Conservation (phyloP, 805 yeast species). For the Saccharomycopsis sp. region DNA sequence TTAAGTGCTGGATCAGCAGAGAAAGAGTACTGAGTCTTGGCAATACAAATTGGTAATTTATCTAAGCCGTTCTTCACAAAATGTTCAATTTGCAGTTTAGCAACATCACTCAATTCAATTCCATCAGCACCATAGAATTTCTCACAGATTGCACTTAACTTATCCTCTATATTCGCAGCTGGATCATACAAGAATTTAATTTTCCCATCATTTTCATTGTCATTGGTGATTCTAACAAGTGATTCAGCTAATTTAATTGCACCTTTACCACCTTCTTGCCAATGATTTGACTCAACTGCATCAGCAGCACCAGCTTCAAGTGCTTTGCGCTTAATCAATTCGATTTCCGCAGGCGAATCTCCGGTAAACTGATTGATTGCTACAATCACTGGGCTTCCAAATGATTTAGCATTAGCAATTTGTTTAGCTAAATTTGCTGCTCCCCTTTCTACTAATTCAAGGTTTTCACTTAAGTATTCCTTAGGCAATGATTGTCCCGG, state of each 20-base stretch:
- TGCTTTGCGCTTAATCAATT: conserved; percentile 72
- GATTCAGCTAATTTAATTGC: conserved; percentile 80
- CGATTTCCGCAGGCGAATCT: conserved; percentile 76
- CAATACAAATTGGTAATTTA: conserved; percentile 74
- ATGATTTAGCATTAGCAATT: conserved; percentile 74
- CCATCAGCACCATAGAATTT: conserved; percentile 74
- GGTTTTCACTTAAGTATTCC: conserved; percentile 75
- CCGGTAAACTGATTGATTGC: conserved; percentile 86
- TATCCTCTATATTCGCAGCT: conserved; percentile 58
- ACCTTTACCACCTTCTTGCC: conserved; percentile 94
- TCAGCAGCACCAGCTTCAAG: conserved; percentile 87
- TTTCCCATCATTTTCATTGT: conserved; percentile 30
- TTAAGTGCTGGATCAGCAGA: conserved; percentile 77
- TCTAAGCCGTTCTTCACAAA: conserved; percentile 73
- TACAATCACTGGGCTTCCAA: conserved; percentile 88
- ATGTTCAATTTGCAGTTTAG: conserved; percentile 58
- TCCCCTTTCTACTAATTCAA: conserved; percentile 70
- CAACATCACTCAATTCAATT: conserved; percentile 62
- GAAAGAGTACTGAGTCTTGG: conserved; percentile 79
- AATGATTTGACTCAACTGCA: conserved; percentile 87
- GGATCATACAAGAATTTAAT: conserved; percentile 54
- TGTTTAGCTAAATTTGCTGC: conserved; percentile 88
- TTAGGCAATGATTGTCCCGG: conserved; percentile 85
- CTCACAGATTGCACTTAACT: conserved; percentile 58
- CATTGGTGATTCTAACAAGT: conserved; percentile 61